These are phyloP conservation scores for Biscogniauxia sp. DNA, from an alignment of 2,329 filamentous ascomycete genomes.

Conservation along the genomic window DNA sequence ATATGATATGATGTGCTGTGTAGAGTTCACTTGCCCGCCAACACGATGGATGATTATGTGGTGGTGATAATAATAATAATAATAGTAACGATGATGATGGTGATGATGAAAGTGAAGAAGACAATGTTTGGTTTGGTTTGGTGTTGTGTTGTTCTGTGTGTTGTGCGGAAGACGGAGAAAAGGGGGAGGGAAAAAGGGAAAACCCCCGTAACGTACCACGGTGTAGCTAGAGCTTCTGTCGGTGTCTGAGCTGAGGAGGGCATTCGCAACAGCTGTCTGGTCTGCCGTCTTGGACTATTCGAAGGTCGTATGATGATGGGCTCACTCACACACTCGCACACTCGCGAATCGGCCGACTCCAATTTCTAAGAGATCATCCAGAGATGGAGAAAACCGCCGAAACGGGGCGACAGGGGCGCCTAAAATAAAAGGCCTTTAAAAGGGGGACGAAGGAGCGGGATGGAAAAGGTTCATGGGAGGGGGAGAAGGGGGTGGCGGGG, in stretches of 20 bases:
- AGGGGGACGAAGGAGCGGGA: background rate
- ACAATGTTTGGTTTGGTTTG: background rate
- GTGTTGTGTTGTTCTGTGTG: no score
- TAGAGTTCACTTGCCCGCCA: no score
- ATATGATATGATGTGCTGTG: background rate
- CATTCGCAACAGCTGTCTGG: conserved; percentile 29
- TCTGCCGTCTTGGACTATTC: conserved; percentile 1
- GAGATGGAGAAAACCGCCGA: conserved; percentile 33
- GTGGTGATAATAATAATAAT: no score
- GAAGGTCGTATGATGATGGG: conserved; percentile 8
- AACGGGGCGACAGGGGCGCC: conserved; percentile 12
- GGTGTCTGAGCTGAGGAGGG: conserved; percentile 30
- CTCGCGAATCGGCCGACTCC: conserved; percentile 12
- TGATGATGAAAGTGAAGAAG: no score
- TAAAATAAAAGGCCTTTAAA: background rate
- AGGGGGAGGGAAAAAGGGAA: background rate
- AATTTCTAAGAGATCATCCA: conserved; percentile 19
- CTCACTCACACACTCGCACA: conserved; percentile 11
- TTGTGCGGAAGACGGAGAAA: no score
- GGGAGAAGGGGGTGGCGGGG: no score
- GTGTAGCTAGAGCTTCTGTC: conserved; percentile 32
- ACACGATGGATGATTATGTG: background rate
- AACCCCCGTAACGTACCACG: conserved; percentile 26
- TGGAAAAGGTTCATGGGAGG: no score
- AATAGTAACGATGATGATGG: no score